Base-by-base conservation (phyloP, 2,329 filamentous ascomycete genomes). In the Coniochaeta sp. region DNA sequence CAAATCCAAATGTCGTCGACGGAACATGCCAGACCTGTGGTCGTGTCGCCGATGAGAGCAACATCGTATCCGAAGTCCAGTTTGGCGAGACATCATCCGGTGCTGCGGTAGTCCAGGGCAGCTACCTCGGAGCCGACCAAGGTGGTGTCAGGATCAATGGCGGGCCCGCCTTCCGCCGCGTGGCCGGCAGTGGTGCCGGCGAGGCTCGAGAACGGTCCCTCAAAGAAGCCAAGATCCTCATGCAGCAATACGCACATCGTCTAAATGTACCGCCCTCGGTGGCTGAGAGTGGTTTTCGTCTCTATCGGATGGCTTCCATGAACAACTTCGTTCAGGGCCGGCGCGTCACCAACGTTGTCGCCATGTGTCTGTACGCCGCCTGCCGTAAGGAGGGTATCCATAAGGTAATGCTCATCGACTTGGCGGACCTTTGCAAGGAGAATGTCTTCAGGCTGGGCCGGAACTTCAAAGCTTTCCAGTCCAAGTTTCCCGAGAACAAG, bases 401-500 rank as follows among this genome's bases (percentile, higher is more conserved):
- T 70, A 89, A 88, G 47, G 82, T 95, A 66, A 93, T 99, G 89
- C 82, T 99, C 50, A 98, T 99, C 72, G 95, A 99, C 71, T 86
- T 99, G 70, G 91, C 95, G 14, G 95, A 99, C 71, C 81, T 93
- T 62, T 77, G 81, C 60, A 83, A 84, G 77, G 85, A 95, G 70
- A 96, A 97, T 67, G 93, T 99, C 26, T 99, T 96, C 76, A 89
- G 90, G 64, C 82, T 99, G 16, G 95, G 95, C 47, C 88, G 90
- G 63, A 90, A 91, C 31, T 98, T 96, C 81, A 96, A 96, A 72
- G 86, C 89, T 65, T 84, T 87, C 36, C 83, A 90, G 38, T 87
- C 87, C 56, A 80, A 90, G 26, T 85, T 90, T 65, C 87, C 89
- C 62, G 80, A 85, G 55, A 71, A 76, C 59, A 73, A 72, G 24